A percentile compares a stretch with the other conserved stretches of the same genome.
Conservation (phyloP, 805 yeast species). For the Metschnikowia arizonensis region DNA sequence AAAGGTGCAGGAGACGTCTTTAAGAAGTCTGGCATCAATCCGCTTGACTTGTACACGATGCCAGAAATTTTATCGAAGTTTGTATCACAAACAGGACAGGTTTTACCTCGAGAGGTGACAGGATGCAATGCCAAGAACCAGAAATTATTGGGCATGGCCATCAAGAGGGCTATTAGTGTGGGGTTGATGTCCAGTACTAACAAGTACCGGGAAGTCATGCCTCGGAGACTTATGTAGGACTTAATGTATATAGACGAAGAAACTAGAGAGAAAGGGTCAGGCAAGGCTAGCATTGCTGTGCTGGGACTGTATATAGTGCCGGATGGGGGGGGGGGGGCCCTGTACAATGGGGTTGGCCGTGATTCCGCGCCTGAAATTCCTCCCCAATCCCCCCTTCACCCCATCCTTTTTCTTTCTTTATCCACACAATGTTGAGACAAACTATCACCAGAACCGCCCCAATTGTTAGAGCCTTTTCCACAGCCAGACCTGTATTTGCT, state of each 20-base stretch:
- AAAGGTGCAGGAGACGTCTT: conserved; percentile 25
- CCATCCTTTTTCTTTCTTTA: neutral
- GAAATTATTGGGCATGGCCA: conserved; percentile 66
- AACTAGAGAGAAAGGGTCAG: neutral
- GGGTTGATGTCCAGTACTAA: conserved; percentile 79
- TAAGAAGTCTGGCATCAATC: conserved; percentile 54
- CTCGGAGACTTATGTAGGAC: conserved; percentile 33
- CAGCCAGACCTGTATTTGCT: conserved; percentile 12
- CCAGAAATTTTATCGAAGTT: conserved; percentile 67
- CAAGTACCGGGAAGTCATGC: conserved; percentile 48
- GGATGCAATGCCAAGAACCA: conserved; percentile 68
- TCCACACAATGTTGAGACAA: conserved; percentile 20
- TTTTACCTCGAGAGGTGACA: conserved; percentile 65
- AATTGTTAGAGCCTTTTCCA: conserved; percentile 16
- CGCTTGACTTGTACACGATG: conserved; percentile 65
- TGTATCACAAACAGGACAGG: conserved; percentile 69
- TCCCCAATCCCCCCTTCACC: neutral
- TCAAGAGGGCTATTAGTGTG: conserved; percentile 73
- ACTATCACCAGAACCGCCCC: conserved; percentile 15
- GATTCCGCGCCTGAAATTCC: conserved; percentile 1
- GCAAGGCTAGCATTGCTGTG: no score
- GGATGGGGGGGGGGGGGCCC: neutral
- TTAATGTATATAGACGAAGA: neutral
- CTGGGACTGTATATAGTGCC: neutral
- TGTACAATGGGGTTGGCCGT: conserved; percentile 4